A percentile compares a stretch with the other conserved stretches of the same genome.
Conservation (phyloP, 495 filamentous ascomycete species). For the Parathielavia hyrcaniae region DNA sequence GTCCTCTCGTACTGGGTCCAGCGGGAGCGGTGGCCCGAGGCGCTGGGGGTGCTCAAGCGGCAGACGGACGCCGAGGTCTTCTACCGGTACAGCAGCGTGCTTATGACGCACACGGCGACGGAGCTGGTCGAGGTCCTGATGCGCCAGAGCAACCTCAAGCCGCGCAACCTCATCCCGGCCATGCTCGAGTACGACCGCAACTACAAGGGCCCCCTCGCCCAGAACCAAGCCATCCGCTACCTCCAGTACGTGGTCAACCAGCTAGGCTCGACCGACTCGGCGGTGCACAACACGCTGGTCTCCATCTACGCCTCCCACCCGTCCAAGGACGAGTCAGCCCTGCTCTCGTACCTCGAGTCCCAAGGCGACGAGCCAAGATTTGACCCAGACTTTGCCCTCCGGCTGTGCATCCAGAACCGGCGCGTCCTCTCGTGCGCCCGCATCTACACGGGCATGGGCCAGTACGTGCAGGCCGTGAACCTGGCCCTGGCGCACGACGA, state of each 20-base stretch:
- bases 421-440: conserved; percentile 90
- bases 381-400: conserved; percentile 94
- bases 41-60: conserved; percentile 77
- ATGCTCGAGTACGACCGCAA: conserved; percentile 86
- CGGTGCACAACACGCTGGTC: conserved; percentile 95
- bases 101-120: conserved; percentile 80
- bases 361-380: conserved; percentile 65
- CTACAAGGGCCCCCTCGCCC: conserved; percentile 52
- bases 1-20: conserved; percentile 97
- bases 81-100: conserved; percentile 91
- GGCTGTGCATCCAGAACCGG: conserved; percentile 87
- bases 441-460: conserved; percentile 92
- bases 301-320: conserved; percentile 89
- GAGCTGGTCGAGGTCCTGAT: conserved; percentile 90
- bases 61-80: conserved; percentile 90
- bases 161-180: conserved; percentile 83
- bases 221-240: conserved; percentile 94
- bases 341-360: conserved; percentile 80
- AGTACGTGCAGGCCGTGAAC: conserved; percentile 86
- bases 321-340: conserved; percentile 71
- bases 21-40: conserved; percentile 87
- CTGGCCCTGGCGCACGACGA: conserved; percentile 82
- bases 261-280: conserved; percentile 71
- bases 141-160: conserved; percentile 81
- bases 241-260: conserved; percentile 90